Base-by-base conservation (phyloP, 768 basidiomycete genomes). In the Exsudoporus frostii region DNA sequence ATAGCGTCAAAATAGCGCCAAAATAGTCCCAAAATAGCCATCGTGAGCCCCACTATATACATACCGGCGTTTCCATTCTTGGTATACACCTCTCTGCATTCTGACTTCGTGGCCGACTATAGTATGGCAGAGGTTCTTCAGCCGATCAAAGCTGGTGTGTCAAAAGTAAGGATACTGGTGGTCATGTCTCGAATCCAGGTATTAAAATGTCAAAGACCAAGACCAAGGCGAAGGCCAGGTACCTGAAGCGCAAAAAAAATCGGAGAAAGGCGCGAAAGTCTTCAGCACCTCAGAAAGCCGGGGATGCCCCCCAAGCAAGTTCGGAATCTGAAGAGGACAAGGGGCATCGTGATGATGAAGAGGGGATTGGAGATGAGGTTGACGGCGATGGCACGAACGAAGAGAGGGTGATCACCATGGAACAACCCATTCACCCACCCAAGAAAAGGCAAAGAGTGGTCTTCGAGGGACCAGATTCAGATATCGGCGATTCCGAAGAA, bases 201-300 rank as follows among this genome's bases (percentile, higher is more conserved):
- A 25, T 38, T 55, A 29, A 65, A 36, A 30, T 8, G 13, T 32
- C 30, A 2, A 59, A 84, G 78, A 66, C 66, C 41, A 88, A 87
- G 71, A 88, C 89, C 1, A 85, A 79, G 51, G 85, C 88, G 1
- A 88, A 90, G 67, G 70, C 81, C 59, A 75, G 84, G 54, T 90
- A 92, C 65, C 73, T 90, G 39, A 84, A 80, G 64, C 81, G 82
- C 45, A 92, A 92, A 72, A 82, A 81, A 57, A 76, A 80, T 46
- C 76, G 85, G 50, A 78, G 80, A 65, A 88, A 86, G 70, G 74
- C 71, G 45, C 71, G 71, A 54, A 78, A 74, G 45, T 46, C 61
- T 22, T 63, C 68, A 9, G 62, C 65, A 22, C 58, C 69, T 25
- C 58, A 54, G 20, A 65, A 70, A 17, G 50, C 57, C 9, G 67